Conservation (phyloP, 805 yeast genomes). For the Ogataea degrootiae region DNA sequence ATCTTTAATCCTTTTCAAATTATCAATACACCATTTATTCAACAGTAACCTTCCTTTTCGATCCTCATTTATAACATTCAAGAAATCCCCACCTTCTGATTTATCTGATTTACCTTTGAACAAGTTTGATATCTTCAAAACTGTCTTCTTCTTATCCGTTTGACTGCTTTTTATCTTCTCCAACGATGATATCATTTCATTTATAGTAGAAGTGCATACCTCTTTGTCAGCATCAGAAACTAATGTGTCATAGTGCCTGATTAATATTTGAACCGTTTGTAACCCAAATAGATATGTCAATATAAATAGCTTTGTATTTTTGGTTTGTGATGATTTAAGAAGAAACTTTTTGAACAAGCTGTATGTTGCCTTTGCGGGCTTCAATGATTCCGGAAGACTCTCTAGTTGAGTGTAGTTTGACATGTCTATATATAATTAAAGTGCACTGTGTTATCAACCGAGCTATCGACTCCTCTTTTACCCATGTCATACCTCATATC, state of each 20-base stretch:
- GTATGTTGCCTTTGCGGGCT: constrained; percentile 5
- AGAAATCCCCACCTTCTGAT: not conserved
- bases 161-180: constrained; percentile 9
- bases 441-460: no score
- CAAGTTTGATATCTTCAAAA: constrained; percentile 5
- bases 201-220: not conserved
- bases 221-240: not conserved
- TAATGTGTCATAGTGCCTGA: constrained; percentile 6
- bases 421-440: not conserved
- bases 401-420: not conserved
- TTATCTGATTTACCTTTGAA: not conserved
- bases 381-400: constrained; percentile 2
- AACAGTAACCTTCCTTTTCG: constrained; percentile 10
- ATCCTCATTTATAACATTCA: constrained; percentile 7
- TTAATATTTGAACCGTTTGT: constrained; percentile 7
- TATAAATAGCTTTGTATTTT: constrained; percentile 5
- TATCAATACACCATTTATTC: constrained; percentile 13
- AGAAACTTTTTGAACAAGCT: constrained; percentile 9
- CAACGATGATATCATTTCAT: constrained; percentile 4
- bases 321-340: constrained; percentile 2
- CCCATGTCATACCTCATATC: no score
- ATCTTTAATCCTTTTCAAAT: constrained; percentile 4
- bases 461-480: no score
- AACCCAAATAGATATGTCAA: constrained; percentile 16
- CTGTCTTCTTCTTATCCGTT: not conserved